Evolutionary conservation across 2,329 filamentous ascomycete species (phyloP).

Genomic region (Pseudogymnoascus sp.): DNA sequence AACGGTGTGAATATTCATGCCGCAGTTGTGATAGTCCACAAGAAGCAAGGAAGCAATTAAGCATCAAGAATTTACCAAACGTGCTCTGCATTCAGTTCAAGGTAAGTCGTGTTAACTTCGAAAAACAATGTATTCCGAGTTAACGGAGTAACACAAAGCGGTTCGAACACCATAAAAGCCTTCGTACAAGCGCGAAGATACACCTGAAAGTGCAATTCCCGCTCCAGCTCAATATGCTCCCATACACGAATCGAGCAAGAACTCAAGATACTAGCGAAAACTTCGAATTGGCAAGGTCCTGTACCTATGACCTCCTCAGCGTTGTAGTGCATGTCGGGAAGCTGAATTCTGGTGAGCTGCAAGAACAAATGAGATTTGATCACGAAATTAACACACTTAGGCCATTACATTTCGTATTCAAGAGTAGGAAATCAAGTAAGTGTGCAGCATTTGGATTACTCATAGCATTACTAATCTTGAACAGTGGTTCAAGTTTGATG

Average conservation of each 20-base stretch:
- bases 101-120: conserved; percentile 38
- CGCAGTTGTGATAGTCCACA: conserved; percentile 67
- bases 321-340: conserved; percentile 91
- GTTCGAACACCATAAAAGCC: conserved; percentile 65
- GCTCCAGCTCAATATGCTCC: conserved; percentile 77
- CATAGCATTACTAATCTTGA: conserved; percentile 14
- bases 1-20: conserved; percentile 86
- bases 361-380: neutral
- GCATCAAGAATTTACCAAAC: conserved; percentile 76
- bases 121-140: neutral
- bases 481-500: conserved; percentile 93
- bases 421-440: conserved; percentile 64
- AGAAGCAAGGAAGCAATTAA: conserved; percentile 74
- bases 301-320: conserved; percentile 77
- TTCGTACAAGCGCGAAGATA: conserved; percentile 73
- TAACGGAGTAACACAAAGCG: conserved; percentile 32
- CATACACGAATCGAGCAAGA: conserved; percentile 67
- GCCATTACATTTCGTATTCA: conserved; percentile 87
- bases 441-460: conserved; percentile 9
- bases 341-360: conserved; percentile 60
- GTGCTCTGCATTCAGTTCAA: conserved; percentile 90
- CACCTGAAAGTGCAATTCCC: conserved; percentile 82
- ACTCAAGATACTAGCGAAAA: conserved; percentile 40
- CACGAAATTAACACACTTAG: conserved; percentile 22
- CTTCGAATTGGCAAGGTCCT: conserved; percentile 52